These are phyloP conservation scores for Calonectria hongkongensis DNA, from an alignment of 2,329 filamentous ascomycete species.

Conservation along the genomic window DNA sequence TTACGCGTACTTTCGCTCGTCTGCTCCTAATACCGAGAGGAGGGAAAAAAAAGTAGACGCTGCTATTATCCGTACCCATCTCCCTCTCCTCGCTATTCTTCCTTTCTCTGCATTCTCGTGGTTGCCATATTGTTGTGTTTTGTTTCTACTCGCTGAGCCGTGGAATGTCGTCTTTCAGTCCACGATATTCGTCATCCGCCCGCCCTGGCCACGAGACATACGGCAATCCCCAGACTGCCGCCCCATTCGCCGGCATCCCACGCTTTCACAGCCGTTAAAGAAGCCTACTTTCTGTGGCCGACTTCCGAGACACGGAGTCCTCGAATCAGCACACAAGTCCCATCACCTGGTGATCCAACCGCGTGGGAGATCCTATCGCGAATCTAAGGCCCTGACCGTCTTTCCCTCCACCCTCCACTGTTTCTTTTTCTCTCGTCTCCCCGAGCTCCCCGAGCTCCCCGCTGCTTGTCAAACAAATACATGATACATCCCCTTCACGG, in stretches of 20 bases:
- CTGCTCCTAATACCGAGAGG: background rate
- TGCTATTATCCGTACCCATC: too few species aligned
- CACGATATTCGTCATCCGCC: slow-evolving; percentile 54
- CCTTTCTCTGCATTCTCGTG: slow-evolving; percentile 13
- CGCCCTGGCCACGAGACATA: slow-evolving; percentile 45
- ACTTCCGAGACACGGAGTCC: slow-evolving; percentile 42
- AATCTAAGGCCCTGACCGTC: slow-evolving; percentile 13
- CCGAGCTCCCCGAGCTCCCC: slow-evolving; percentile 39
- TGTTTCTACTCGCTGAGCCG: slow-evolving; percentile 13
- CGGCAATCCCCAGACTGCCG: slow-evolving; percentile 21
- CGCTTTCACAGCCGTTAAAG: slow-evolving; percentile 34
- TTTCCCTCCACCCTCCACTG: background rate
- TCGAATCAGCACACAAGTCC: slow-evolving; percentile 31
- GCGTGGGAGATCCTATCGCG: slow-evolving; percentile 28
- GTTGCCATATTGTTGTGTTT: slow-evolving; percentile 25
- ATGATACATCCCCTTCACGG: background rate
- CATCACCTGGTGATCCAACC: slow-evolving; percentile 37
- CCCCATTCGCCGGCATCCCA: slow-evolving; percentile 45
- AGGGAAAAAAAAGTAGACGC: background rate
- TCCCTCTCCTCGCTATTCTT: background rate
- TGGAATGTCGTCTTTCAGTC: slow-evolving; percentile 52
- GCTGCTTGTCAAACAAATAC: slow-evolving; percentile 27
- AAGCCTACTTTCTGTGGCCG: slow-evolving; percentile 32
- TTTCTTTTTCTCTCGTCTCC: slow-evolving; percentile 21
- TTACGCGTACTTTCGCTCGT: slow-evolving; percentile 24